These are phyloP conservation scores for Diutina neorugosa DNA, from an alignment of 1,139 yeast species.

Conservation along the genomic window DNA sequence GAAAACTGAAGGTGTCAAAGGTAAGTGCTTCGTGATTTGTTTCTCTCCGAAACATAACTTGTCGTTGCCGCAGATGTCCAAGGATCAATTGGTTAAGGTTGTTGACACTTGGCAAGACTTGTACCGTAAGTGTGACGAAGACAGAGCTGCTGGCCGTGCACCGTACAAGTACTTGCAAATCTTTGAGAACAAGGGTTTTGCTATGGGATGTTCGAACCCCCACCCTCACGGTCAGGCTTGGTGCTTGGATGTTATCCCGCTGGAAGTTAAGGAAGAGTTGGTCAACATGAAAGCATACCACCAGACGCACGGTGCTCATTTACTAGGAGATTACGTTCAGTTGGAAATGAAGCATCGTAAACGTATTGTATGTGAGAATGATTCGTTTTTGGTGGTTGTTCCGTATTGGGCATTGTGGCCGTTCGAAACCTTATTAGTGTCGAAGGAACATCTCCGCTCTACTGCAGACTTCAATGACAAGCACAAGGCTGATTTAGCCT, in stretches of 20 bases:
- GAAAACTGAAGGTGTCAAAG: slow-evolving; percentile 49
- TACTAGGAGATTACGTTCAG: slow-evolving; percentile 55
- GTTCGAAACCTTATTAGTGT: slow-evolving; percentile 53
- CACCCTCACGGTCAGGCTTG: slow-evolving; percentile 79
- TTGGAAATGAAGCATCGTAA: slow-evolving; percentile 39
- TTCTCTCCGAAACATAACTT: slow-evolving; percentile 62
- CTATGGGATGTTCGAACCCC: slow-evolving; percentile 77
- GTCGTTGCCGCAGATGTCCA: slow-evolving; percentile 53
- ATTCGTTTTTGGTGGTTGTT: slow-evolving; percentile 55
- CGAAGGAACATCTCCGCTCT: slow-evolving; percentile 43
- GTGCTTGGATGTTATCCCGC: slow-evolving; percentile 58
- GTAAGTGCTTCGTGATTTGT: slow-evolving; percentile 62
- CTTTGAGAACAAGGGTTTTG: slow-evolving; percentile 68
- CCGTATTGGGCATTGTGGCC: slow-evolving; percentile 87
- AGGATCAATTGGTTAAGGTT: slow-evolving; percentile 30
- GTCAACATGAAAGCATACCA: slow-evolving; percentile 37
- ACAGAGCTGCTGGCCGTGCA: slow-evolving; percentile 25
- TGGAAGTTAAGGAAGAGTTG: slow-evolving; percentile 55
- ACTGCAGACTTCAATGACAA: slow-evolving; percentile 35
- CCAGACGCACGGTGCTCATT: slow-evolving; percentile 30
- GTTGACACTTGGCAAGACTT: slow-evolving; percentile 50
- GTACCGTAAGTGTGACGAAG: slow-evolving; percentile 27
- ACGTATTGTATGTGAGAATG: slow-evolving; percentile 49
- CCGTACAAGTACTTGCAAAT: slow-evolving; percentile 56
- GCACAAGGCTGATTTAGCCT: slow-evolving; percentile 47